Evolutionary conservation across 305 asterid species (phyloP), one percentile per base, ranked within the genome.

Genomic region (Andrographis paniculata): DNA sequence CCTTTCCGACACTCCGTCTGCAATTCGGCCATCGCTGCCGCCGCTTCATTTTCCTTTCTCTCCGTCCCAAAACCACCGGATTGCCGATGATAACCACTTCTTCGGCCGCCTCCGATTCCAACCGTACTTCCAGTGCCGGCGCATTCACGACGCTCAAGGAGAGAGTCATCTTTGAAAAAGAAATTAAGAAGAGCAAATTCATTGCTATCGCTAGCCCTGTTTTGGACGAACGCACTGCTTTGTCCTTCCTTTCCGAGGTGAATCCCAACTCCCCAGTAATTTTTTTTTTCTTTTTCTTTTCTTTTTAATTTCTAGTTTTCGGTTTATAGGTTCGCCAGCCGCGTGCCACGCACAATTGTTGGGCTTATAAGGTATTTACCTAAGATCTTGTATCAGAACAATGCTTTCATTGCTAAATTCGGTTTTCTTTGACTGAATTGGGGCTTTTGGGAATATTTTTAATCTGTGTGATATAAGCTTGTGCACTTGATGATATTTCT

Each of bases 341-440:
- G 13, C 80, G 80, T 33, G 98, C 96, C 50, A 72, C 94, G 50
- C 98, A 85, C 72, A 89, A 85, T 71, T 85, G 96, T 57, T 89
- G 98, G 98, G 95, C 96, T 17, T 89, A 85, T 72, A 82, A 89
- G 95, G 96, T 85, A 45, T 40, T 38, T 31, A 7, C 39, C 28
- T 21, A 18, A 23, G 17, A 43, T 51, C 24, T 11, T 33, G 17
- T 17, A 17, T 51, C 31, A 31, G 16, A 9, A 21, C n/a, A 18
- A 17, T 62, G 31, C n/a, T 46, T 46, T 18, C 20, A 52, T 21
- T 21, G 18, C 13, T 9, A 33, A 33, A 33, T 33, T 4, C n/a
- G 12, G 8, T 7, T 10, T 33, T 33, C 3, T 33, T 2, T 33
- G 1, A 1, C 2, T 10, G 38, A 28, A 24, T 17, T 20, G n/a